These are phyloP conservation scores for Cytospora piceicola DNA, from an alignment of 2,329 filamentous ascomycete genomes.

Conservation along the genomic window DNA sequence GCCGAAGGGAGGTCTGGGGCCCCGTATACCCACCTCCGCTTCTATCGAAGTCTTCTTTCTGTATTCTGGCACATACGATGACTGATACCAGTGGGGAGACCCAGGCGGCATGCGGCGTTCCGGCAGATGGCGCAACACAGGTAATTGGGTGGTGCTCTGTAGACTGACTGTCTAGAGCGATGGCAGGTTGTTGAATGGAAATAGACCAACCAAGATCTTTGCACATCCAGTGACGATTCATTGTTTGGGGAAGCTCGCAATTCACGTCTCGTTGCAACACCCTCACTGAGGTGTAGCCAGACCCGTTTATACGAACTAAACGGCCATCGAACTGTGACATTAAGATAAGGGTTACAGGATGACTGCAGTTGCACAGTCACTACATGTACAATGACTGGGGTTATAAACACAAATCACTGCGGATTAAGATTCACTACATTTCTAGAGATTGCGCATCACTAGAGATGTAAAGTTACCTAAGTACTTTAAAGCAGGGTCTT, in stretches of 20 bases:
- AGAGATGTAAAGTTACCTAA: too few species aligned
- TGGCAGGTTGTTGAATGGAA: neutral
- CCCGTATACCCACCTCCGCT: neutral
- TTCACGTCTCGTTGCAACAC: neutral
- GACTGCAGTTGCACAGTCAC: too few species aligned
- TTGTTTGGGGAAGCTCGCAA: neutral
- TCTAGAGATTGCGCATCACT: too few species aligned
- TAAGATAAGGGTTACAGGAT: too few species aligned
- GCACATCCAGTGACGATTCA: neutral
- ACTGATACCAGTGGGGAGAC: constrained; percentile 23
- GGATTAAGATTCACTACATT: too few species aligned
- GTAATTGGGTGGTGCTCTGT: neutral
- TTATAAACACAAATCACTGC: too few species aligned
- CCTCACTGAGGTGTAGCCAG: neutral
- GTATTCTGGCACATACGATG: constrained; percentile 21
- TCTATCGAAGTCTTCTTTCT: constrained; percentile 15
- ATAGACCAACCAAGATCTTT: constrained; percentile 1
- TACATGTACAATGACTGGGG: too few species aligned
- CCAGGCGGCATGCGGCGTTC: constrained; percentile 18
- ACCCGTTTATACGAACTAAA: neutral
- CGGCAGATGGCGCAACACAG: constrained; percentile 16
- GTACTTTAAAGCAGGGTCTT: too few species aligned
- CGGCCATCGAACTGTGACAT: neutral
- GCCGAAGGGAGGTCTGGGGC: neutral
- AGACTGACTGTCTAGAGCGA: constrained; percentile 21